Percentiles rank a stretch among this genome's conserved stretches.
Conservation (phyloP, 2,329 filamentous ascomycete genomes). For the Fusarium liriodendri region DNA sequence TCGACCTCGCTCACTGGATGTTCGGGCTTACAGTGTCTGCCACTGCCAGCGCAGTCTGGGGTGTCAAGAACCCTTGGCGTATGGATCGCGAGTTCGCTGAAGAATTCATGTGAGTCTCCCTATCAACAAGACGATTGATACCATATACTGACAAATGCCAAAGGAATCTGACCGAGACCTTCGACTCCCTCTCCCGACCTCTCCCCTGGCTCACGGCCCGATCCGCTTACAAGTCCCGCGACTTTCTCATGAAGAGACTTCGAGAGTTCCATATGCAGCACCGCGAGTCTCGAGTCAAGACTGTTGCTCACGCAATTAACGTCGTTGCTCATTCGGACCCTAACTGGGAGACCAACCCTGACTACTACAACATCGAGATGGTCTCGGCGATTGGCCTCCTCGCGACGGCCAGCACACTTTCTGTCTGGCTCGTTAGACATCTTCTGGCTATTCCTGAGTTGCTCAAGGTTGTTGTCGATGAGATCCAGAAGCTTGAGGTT, state of each 20-base stretch:
- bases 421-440: slow-evolving; percentile 46
- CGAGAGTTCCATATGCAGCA: slow-evolving; percentile 42
- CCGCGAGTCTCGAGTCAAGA: slow-evolving; percentile 34
- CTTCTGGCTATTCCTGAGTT: slow-evolving; percentile 37
- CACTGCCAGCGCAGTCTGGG: slow-evolving; percentile 48
- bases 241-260: slow-evolving; percentile 40
- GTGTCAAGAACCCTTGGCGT: slow-evolving; percentile 46
- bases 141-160: slow-evolving; percentile 1
- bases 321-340: slow-evolving; percentile 44
- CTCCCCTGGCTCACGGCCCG: slow-evolving; percentile 42
- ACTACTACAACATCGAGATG: slow-evolving; percentile 49
- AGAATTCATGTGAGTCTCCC: slow-evolving; percentile 43
- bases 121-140: rapidly evolving
- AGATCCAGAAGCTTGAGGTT: slow-evolving; percentile 35
- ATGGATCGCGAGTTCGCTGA: slow-evolving; percentile 45
- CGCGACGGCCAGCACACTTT: slow-evolving; percentile 46
- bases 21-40: slow-evolving; percentile 46
- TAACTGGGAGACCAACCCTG: slow-evolving; percentile 46
- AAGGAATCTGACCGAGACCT: slow-evolving; percentile 45
- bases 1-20: slow-evolving; percentile 44
- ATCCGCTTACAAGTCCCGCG: slow-evolving; percentile 42
- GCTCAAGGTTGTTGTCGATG: slow-evolving; percentile 33
- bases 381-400: slow-evolving; percentile 47
- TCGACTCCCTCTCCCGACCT: slow-evolving; percentile 45
- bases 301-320: slow-evolving; percentile 46